Conservation (phyloP, 805 yeast genomes). For the Candida sakaeoensis region DNA sequence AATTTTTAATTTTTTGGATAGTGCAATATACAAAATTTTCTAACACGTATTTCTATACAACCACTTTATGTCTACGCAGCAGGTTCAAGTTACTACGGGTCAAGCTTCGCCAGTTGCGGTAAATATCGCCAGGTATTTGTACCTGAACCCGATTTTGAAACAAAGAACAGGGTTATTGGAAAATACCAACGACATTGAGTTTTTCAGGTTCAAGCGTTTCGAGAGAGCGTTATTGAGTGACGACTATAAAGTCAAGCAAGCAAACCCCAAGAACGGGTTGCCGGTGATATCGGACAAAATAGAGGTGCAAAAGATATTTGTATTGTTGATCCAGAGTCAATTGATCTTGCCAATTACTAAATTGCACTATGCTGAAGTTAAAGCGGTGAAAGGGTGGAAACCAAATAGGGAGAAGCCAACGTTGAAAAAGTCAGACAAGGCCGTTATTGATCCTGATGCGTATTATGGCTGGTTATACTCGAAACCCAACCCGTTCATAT, state of each 20-base stretch:
- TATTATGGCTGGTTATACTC: slow-evolving; percentile 84
- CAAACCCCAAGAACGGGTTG: slow-evolving; percentile 42
- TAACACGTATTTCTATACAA: background rate
- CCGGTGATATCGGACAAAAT: slow-evolving; percentile 44
- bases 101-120: slow-evolving; percentile 50
- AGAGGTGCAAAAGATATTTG: slow-evolving; percentile 60
- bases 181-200: slow-evolving; percentile 65
- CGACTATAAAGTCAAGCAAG: slow-evolving; percentile 56
- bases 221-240: slow-evolving; percentile 71
- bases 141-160: slow-evolving; percentile 65
- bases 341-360: slow-evolving; percentile 74
- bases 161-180: slow-evolving; percentile 78
- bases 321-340: slow-evolving; percentile 66
- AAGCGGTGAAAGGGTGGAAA: slow-evolving; percentile 51
- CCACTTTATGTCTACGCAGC: slow-evolving; percentile 6
- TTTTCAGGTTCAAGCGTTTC: slow-evolving; percentile 84
- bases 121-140: slow-evolving; percentile 68
- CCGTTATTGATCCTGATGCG: slow-evolving; percentile 57
- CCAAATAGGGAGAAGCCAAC: slow-evolving; percentile 67
- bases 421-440: slow-evolving; percentile 51
- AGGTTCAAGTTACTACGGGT: slow-evolving; percentile 14
- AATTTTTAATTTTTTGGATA: background rate
- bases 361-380: slow-evolving; percentile 64
- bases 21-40: background rate
- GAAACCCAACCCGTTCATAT: slow-evolving; percentile 63